Evolutionary conservation across 2,329 filamentous ascomycete genomes (phyloP), one percentile per base, ranked within the genome.

Genomic region (Fusarium penzigii): DNA sequence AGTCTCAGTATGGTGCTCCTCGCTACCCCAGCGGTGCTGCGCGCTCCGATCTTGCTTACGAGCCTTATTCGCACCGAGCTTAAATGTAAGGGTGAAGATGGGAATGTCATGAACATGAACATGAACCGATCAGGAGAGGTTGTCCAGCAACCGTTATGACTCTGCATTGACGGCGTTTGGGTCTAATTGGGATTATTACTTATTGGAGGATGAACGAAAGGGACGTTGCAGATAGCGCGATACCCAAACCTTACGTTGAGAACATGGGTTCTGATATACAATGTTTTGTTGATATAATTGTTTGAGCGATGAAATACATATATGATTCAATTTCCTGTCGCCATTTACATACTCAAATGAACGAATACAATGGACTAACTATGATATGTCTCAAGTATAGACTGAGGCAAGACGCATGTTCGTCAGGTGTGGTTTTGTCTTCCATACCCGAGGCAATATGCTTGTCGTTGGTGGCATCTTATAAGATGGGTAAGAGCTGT

Each of bases 41-140:
- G 44, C 78, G 77, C 48, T 71, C 74, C n/a, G 76, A 82, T 29
- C 67, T 79, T 58, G 83, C 82, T 39, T 87, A 87, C 70, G 84
- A 87, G 78, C 84, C 84, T 36, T 87, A 86, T 71, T 78, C 78
- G 46, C 83, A 85, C 63, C 76, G 77, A 42, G 74, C 75, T 43
- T 85, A 78, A 74, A 29, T 40, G 49, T 36, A 4, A 40, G 34
- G 16, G 38, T 20, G 32, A 11, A 14, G 32, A 14, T 42, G 36
- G 48, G 47, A 51, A 46, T 60, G 51, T 51, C 44, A 48, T 38
- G 42, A n/a, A n/a, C n/a, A n/a, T n/a, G n/a, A n/a, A n/a, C n/a
- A n/a, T n/a, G n/a, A 55, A 44, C 53, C 46, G 61, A 62, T 53
- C 55, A 39, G 56, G 46, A 29, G 43, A 47, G 55, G 61, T 36